A percentile compares a stretch with the other conserved stretches of the same genome.
These are phyloP conservation scores for Aspergillus pseudoglaucus DNA, from an alignment of 2,329 filamentous ascomycete genomes.

Conservation along the genomic window DNA sequence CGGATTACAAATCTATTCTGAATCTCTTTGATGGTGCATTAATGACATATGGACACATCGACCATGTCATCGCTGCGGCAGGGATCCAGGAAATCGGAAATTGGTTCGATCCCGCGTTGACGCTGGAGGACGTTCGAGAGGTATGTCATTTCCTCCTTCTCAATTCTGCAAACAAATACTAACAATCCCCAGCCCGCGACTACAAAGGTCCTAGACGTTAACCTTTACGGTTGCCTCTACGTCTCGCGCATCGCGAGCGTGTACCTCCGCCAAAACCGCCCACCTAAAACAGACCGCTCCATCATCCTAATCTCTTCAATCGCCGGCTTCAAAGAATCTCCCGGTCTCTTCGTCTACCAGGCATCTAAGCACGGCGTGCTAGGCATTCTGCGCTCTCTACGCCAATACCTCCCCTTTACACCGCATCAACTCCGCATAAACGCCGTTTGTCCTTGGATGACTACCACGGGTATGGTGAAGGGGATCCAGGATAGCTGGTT, in stretches of 20 bases:
- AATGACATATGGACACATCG: constrained; percentile 40
- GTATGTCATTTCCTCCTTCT: constrained; percentile 14
- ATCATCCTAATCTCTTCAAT: constrained; percentile 41
- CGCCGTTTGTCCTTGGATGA: constrained; percentile 42
- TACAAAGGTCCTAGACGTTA: constrained; percentile 41
- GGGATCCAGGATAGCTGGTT: constrained; percentile 32
- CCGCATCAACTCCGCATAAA: constrained; percentile 39
- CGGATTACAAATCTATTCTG: constrained; percentile 41
- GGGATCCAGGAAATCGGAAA: constrained; percentile 41
- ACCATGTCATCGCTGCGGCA: constrained; percentile 46
- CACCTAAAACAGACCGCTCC: constrained; percentile 31
- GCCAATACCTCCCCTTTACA: constrained; percentile 27
- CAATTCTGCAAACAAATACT: neutral
- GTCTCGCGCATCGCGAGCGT: constrained; percentile 46
- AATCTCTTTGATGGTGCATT: constrained; percentile 43
- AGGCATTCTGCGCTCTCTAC: constrained; percentile 44
- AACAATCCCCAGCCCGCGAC: constrained; percentile 20
- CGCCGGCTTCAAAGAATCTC: constrained; percentile 45
- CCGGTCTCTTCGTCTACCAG: constrained; percentile 44
- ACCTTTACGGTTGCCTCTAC: constrained; percentile 42
- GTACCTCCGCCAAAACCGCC: constrained; percentile 40
- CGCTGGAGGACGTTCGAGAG: constrained; percentile 37
- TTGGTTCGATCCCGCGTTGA: constrained; percentile 42
- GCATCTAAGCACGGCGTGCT: constrained; percentile 47
- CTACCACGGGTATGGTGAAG: constrained; percentile 30